Evolutionary conservation across 2,329 filamentous ascomycete species (phyloP), one percentile per base, ranked within the genome.

Genomic region (Ascocoryne sarcoides): DNA sequence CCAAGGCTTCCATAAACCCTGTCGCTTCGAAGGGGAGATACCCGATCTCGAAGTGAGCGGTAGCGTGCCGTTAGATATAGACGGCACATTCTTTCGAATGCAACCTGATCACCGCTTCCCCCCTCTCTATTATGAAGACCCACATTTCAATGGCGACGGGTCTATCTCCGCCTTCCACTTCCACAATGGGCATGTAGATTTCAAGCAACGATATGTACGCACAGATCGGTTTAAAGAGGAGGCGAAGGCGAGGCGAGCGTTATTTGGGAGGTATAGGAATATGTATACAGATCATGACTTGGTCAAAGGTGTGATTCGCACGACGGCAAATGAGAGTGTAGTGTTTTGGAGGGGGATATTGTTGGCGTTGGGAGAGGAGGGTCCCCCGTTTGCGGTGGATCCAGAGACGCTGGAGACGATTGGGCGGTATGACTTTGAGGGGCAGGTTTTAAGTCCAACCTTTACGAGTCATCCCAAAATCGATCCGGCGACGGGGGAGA

Each of bases 261-360:
- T 78, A 10, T 74, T 78, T 38, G 74, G 74, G 0, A 62, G 66
- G 31, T 78, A 78, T 46, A 62, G 74, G 14, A 78, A 79, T 50
- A 70, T 70, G 0, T 75, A 65, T 46, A 76, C 71, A 5, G 71
- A 75, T 51, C 69, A 69, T 37, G 70, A 73, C 54, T 66, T 65
- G 44, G 71, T 76, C 4, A 67, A 66, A 36, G 70, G 70, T 2
- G 67, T 75, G 4, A 71, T 77, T 30, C 61, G 73, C 16, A 76
- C 71, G 0, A 71, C 72, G 0, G 66, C 69, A 3, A 79, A 79
- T 47, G 79, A 75, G 1, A 79, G 79, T 42, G 60, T 79, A n/a
- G 61, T 72, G 1, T 75, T 70, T 50, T 79, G 71, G 68, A 61
- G 71, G 5, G 73, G 73, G 0, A 65, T 71, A 34, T 50, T 78